Evolutionary conservation across 306 rosid genomes (phyloP).

Genomic region (Boehmeria nivea): DNA sequence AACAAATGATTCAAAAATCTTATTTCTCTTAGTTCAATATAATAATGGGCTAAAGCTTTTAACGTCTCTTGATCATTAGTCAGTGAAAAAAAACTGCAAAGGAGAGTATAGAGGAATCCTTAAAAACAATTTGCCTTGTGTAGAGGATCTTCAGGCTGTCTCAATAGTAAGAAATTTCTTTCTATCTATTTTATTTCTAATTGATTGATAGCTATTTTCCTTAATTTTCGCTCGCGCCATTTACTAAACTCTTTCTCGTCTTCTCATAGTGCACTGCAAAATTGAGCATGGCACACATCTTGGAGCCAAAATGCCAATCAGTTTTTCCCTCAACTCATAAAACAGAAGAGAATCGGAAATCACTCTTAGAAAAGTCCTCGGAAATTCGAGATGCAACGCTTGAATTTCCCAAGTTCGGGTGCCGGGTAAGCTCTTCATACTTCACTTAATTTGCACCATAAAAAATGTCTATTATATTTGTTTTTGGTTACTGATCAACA

Average conservation of each 20-base stretch:
- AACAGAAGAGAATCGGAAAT: constrained; percentile 6
- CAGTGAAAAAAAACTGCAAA: constrained; percentile 24
- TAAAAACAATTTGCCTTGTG: constrained; percentile 14
- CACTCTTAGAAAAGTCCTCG: background rate
- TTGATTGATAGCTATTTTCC: background rate
- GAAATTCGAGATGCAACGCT: background rate
- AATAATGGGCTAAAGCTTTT: background rate
- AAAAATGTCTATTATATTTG: no score
- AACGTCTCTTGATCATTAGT: background rate
- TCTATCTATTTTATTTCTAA: background rate
- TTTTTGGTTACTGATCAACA: background rate
- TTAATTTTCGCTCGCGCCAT: no score
- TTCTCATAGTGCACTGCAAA: constrained; percentile 11
- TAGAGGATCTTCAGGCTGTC: constrained; percentile 22
- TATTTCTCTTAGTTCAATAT: background rate
- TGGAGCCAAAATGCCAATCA: constrained; percentile 9
- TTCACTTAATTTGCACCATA: no score
- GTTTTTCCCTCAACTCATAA: background rate
- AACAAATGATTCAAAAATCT: no score
- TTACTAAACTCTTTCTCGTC: background rate
- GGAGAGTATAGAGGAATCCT: constrained; percentile 16
- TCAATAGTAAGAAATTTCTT: constrained; percentile 15
- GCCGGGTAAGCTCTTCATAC: constrained; percentile 10
- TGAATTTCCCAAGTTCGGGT: constrained; percentile 1
- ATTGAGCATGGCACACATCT: background rate